Evolutionary conservation across 176 grass and related monocot genomes (phyloP).

Genomic region (Tuctoria greenei): DNA sequence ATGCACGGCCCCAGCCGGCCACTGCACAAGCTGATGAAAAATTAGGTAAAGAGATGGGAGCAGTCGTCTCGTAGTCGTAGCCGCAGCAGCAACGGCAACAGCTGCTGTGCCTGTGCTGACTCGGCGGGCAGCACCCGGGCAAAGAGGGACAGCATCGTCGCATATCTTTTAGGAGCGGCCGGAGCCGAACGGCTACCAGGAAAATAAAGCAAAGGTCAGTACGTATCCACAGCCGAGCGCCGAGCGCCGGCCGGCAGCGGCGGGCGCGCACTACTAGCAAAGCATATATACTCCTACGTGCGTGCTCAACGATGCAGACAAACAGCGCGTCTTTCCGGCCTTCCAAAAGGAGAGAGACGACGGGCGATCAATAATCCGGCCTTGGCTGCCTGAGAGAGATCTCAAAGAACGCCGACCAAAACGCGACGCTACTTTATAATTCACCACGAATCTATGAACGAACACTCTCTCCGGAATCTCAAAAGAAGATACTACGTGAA

Average conservation of each 20-base stretch:
- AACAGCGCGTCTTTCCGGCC: conserved; percentile 40
- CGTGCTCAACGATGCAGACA: conserved; percentile 21
- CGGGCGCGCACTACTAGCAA: background rate
- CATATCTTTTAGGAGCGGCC: background rate
- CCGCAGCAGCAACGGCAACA: conserved; percentile 27
- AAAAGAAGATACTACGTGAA: conserved; percentile 24
- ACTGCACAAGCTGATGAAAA: conserved; percentile 33
- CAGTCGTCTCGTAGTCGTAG: background rate
- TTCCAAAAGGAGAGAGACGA: conserved; percentile 36
- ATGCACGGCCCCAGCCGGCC: background rate
- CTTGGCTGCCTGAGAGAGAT: background rate
- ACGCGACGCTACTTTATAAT: background rate
- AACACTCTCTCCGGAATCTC: background rate
- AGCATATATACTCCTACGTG: background rate
- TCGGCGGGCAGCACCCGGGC: conserved; percentile 13
- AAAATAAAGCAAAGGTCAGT: background rate
- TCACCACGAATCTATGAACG: background rate
- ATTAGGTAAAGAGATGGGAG: conserved; percentile 40
- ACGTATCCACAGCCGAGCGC: background rate
- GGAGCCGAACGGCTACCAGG: background rate
- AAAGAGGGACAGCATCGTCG: conserved; percentile 11
- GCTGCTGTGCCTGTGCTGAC: no score
- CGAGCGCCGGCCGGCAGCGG: background rate
- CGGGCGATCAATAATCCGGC: background rate
- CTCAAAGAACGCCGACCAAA: background rate